Percentiles rank a stretch among this genome's conserved stretches.
Evolutionary conservation across 2,329 filamentous ascomycete species (phyloP).

Genomic region (Waltergamsia citrina): DNA sequence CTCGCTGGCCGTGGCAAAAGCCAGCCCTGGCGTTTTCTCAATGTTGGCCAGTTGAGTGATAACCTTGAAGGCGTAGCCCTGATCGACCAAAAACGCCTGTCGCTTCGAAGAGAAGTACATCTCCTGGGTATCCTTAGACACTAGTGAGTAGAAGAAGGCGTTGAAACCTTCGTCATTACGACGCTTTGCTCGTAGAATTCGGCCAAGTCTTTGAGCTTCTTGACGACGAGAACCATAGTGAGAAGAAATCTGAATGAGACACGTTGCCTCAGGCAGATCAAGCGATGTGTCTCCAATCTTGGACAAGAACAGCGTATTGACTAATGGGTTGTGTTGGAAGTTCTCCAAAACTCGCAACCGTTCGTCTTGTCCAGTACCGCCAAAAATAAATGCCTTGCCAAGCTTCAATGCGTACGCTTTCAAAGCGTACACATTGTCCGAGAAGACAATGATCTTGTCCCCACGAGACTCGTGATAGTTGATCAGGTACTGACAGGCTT

Average conservation of each 20-base stretch:
- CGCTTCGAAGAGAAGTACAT: conserved; percentile 97
- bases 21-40: conserved; percentile 70
- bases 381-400: conserved; percentile 77
- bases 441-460: conserved; percentile 95
- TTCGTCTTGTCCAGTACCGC: conserved; percentile 71
- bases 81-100: conserved; percentile 93
- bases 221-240: conserved; percentile 91
- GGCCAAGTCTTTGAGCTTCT: conserved; percentile 82
- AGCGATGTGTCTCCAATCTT: conserved; percentile 95
- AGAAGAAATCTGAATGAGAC: conserved; percentile 88
- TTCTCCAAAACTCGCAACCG: conserved; percentile 78
- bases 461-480: conserved; percentile 86
- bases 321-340: conserved; percentile 77
- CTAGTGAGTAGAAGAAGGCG: conserved; percentile 95
- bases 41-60: conserved; percentile 93
- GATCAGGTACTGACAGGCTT: conserved; percentile 88
- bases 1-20: conserved; percentile 70
- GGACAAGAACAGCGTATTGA: conserved; percentile 85
- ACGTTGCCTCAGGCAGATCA: conserved; percentile 86
- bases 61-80: conserved; percentile 98
- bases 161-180: conserved; percentile 98
- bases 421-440: conserved; percentile 85
- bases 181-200: conserved; percentile 89
- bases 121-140: conserved; percentile 94
- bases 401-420: conserved; percentile 72